These are phyloP conservation scores for Cytospora chrysosperma DNA, from an alignment of 2,329 filamentous ascomycete genomes.

Conservation along the genomic window DNA sequence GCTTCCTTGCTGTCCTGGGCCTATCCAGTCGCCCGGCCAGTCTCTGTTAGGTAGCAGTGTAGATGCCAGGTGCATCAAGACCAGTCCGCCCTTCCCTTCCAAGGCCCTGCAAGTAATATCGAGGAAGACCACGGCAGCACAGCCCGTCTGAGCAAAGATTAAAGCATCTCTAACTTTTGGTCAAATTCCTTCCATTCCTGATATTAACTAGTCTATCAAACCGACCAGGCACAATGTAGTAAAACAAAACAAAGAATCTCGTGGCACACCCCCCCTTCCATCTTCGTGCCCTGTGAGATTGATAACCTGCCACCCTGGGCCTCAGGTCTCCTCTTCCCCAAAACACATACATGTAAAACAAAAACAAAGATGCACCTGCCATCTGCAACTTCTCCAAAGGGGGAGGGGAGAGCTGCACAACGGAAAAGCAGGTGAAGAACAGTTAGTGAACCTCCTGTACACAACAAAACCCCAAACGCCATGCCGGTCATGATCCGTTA, in stretches of 20 bases:
- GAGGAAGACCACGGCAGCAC: not conserved
- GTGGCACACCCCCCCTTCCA: not conserved
- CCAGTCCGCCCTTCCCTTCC: no score
- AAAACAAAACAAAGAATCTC: not conserved
- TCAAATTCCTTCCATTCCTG: conserved; percentile 14
- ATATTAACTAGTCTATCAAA: conserved; percentile 20
- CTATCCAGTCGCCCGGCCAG: not conserved
- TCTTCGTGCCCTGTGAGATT: conserved; percentile 10
- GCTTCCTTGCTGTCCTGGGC: not conserved
- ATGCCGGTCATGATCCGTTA: conserved; percentile 23
- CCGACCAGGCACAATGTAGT: conserved; percentile 10
- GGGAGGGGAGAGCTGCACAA: not conserved
- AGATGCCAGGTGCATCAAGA: not conserved
- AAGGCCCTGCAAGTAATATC: not conserved
- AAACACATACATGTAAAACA: conserved; percentile 3
- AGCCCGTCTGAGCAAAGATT: not conserved
- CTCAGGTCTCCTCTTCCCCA: not conserved
- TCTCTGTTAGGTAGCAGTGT: not conserved
- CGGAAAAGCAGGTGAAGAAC: not conserved
- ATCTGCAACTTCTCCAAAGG: not conserved
- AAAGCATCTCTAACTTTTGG: not conserved
- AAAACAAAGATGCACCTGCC: not conserved
- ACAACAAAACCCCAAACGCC: conserved; percentile 18
- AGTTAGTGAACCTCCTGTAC: conserved; percentile 4
- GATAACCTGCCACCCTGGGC: not conserved